Evolutionary conservation across 2,329 filamentous ascomycete genomes (phyloP).

Genomic region (Leptoxyphium fumago): DNA sequence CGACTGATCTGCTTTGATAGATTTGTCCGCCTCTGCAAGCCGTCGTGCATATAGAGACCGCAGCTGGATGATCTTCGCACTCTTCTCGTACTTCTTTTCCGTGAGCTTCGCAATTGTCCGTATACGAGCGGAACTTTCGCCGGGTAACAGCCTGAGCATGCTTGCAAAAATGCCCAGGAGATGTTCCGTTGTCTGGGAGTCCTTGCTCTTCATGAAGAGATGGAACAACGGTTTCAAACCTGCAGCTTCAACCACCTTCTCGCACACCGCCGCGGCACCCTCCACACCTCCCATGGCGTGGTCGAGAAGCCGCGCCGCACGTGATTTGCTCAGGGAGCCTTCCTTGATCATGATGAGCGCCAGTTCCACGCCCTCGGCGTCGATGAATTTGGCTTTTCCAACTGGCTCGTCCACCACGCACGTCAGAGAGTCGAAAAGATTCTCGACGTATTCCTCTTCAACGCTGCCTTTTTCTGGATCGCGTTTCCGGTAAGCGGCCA

Average conservation of each 20-base stretch:
- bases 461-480: slow-evolving; percentile 76
- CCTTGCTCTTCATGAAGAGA: slow-evolving; percentile 73
- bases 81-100: slow-evolving; percentile 85
- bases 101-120: slow-evolving; percentile 85
- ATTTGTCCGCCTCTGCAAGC: slow-evolving; percentile 46
- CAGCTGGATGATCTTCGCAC: slow-evolving; percentile 54
- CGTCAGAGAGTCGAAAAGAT: slow-evolving; percentile 75
- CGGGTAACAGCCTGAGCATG: slow-evolving; percentile 65
- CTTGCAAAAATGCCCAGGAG: slow-evolving; percentile 73
- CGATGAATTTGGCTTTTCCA: slow-evolving; percentile 70
- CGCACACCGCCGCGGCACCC: slow-evolving; percentile 47
- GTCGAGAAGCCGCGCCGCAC: slow-evolving; percentile 69
- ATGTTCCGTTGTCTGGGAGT: slow-evolving; percentile 56
- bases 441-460: slow-evolving; percentile 91
- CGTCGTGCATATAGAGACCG: slow-evolving; percentile 54
- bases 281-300: slow-evolving; percentile 53
- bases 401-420: slow-evolving; percentile 60
- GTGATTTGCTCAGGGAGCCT: slow-evolving; percentile 62
- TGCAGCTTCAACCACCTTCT: slow-evolving; percentile 63
- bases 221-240: slow-evolving; percentile 77
- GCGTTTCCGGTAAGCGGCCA: slow-evolving; percentile 69
- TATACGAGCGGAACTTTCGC: slow-evolving; percentile 63
- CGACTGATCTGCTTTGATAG: slow-evolving; percentile 45
- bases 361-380: slow-evolving; percentile 84
- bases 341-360: slow-evolving; percentile 84